Evolutionary conservation across 2,329 filamentous ascomycete genomes (phyloP), one percentile per base, ranked within the genome.

Genomic region (Penicillium psychrosexuale): DNA sequence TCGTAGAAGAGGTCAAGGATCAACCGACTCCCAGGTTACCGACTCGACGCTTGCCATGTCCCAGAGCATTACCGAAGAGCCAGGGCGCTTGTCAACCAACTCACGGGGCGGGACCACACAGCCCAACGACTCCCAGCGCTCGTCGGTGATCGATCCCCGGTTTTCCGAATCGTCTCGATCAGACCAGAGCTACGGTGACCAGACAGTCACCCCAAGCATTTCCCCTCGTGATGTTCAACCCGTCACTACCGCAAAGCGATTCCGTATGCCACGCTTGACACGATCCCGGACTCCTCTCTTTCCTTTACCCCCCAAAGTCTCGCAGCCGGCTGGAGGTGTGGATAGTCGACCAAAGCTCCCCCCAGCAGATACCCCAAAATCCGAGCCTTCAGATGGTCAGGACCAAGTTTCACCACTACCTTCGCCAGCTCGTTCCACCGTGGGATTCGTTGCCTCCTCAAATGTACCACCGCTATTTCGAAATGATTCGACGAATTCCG

Each of bases 131-230:
- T 77, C 79, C 27, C 80, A 79, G 55, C 83, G 84, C 13, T 79
- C 84, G 3, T 84, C 85, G 8, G 78, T 88, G 19, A 84, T 86
- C 11, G 77, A 84, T 30, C 82, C 83, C 59, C 80, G 90, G 38
- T 76, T 88, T 28, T 94, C 90, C 5, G 93, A 97, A 67, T 97
- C 93, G 1, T 96, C 91, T 2, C 84, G 89, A 62, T 97, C 93
- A 28, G 92, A 97, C 71, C 89, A 84, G 42, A 96, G 90, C 74
- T 89, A 87, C 15, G 84, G 81, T 39, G 87, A 92, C 65, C 82
- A 82, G 62, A 76, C 84, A 47, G 83, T 83, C 72, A 39, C 47
- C 19, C 81, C 80, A 46, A 82, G 77, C 60, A 82, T 80, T 50
- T 86, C 80, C 42, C 86, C 84, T 7, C 87, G 85, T 11, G 84